Evolutionary conservation across 345 rosid species (phyloP).

Genomic region (Combretum micranthum): DNA sequence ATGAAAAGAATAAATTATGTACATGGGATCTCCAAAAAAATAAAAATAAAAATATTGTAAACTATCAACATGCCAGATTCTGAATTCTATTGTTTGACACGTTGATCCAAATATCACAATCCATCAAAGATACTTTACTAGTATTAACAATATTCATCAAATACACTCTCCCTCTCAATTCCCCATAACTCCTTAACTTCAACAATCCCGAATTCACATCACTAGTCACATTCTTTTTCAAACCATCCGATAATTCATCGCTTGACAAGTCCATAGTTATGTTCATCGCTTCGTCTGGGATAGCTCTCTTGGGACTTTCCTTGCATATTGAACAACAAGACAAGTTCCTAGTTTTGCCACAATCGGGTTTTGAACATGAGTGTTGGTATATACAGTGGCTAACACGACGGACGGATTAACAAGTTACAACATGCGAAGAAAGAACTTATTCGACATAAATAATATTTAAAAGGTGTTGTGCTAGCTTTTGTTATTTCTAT

Average conservation of each 20-base stretch:
- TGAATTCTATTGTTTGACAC: slow-evolving; percentile 6
- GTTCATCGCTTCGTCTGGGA: background rate
- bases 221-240: background rate
- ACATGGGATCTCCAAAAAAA: no score
- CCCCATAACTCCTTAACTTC: slow-evolving; percentile 10
- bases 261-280: background rate
- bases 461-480: no score
- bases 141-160: slow-evolving; percentile 7
- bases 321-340: no score
- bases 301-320: no score
- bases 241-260: background rate
- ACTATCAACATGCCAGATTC: slow-evolving; percentile 6
- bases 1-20: no score
- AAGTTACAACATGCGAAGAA: no score
- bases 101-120: slow-evolving; percentile 13
- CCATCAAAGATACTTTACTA: slow-evolving; percentile 6
- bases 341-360: no score
- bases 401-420: no score
- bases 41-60: background rate
- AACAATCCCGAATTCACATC: slow-evolving; percentile 9
- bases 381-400: no score
- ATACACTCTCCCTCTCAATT: slow-evolving; percentile 12
- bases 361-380: no score
- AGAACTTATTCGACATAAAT: no score
- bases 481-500: no score